phyloP scores from a whole-genome alignment of 352 stramenopile species.

The Globisporangium megalacanthum region DNA sequence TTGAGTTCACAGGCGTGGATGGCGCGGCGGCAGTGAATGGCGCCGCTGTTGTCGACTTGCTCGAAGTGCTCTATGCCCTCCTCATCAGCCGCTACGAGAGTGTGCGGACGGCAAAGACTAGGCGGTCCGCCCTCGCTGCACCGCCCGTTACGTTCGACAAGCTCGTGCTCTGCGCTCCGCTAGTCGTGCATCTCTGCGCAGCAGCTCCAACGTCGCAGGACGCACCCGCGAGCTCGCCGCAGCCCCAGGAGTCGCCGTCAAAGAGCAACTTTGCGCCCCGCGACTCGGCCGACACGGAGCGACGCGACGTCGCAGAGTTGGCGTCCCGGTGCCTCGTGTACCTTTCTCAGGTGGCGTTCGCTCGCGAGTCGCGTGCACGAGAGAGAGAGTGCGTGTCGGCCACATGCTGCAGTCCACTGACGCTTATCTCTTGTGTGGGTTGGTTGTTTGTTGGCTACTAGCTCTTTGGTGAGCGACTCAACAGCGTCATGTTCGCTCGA shows the following conservation, averaged over 20 bases:
- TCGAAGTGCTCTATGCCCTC: slow-evolving; percentile 28
- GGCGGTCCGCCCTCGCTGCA: background rate
- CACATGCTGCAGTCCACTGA: background rate
- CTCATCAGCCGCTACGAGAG: slow-evolving; percentile 30
- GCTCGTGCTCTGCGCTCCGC: slow-evolving; percentile 19
- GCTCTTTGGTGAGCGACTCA: slow-evolving; percentile 59
- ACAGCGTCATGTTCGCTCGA: slow-evolving; percentile 39
- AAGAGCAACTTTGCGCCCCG: background rate
- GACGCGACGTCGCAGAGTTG: slow-evolving; percentile 24
- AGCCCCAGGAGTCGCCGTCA: slow-evolving; percentile 10
- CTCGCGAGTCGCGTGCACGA: background rate
- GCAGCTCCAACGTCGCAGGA: slow-evolving; percentile 1
- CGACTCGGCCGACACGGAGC: background rate
- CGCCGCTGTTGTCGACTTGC: slow-evolving; percentile 22
- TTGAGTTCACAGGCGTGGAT: slow-evolving; percentile 21
- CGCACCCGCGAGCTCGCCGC: slow-evolving; percentile 7
- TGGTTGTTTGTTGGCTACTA: slow-evolving; percentile 10
- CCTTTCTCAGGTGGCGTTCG: slow-evolving; percentile 43
- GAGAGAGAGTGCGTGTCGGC: background rate
- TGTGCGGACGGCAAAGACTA: slow-evolving; percentile 14
- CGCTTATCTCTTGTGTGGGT: background rate
- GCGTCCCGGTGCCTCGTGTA: slow-evolving; percentile 54
- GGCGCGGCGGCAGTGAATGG: background rate
- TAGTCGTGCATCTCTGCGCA: slow-evolving; percentile 36
- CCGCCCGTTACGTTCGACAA: slow-evolving; percentile 23